phyloP scores from a whole-genome alignment of 1,139 yeast species.

The Yarrowia galli region DNA sequence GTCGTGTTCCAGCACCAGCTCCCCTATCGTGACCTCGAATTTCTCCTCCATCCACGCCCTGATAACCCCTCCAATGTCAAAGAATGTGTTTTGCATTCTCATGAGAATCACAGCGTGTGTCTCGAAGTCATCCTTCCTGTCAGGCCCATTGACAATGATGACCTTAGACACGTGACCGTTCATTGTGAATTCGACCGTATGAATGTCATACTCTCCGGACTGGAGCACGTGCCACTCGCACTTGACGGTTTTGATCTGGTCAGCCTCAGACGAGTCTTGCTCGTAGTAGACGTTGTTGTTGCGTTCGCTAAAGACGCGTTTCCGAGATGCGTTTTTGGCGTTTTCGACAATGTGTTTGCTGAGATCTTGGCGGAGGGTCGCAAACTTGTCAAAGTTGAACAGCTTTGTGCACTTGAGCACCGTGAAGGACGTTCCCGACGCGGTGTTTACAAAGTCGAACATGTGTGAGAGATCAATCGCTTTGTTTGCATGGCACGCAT shows the following conservation, averaged over 20 bases:
- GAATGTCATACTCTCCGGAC: not conserved
- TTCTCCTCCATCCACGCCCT: constrained; percentile 1
- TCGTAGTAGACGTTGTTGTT: constrained; percentile 35
- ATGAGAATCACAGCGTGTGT: constrained; percentile 23
- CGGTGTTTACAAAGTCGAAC: constrained; percentile 23
- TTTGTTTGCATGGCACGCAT: not conserved
- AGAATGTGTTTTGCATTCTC: constrained; percentile 33
- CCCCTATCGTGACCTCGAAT: constrained; percentile 13
- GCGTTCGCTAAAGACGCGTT: constrained; percentile 36
- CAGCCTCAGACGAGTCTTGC: constrained; percentile 10
- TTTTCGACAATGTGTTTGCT: constrained; percentile 14
- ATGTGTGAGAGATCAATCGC: not conserved
- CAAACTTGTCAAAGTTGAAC: constrained; percentile 14
- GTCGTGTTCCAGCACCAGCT: not conserved
- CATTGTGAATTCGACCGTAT: constrained; percentile 14
- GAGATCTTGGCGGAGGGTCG: constrained; percentile 1
- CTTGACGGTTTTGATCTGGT: constrained; percentile 19
- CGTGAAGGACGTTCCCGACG: constrained; percentile 24
- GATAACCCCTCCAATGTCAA: constrained; percentile 12
- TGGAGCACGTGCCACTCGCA: constrained; percentile 31
- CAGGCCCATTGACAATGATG: constrained; percentile 21
- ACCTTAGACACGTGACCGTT: constrained; percentile 12
- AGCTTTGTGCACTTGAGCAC: constrained; percentile 22
- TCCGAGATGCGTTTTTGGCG: constrained; percentile 28
- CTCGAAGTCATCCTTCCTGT: constrained; percentile 24